Base-by-base conservation (phyloP, 2,329 filamentous ascomycete genomes). In the Cercospora nicotianae region DNA sequence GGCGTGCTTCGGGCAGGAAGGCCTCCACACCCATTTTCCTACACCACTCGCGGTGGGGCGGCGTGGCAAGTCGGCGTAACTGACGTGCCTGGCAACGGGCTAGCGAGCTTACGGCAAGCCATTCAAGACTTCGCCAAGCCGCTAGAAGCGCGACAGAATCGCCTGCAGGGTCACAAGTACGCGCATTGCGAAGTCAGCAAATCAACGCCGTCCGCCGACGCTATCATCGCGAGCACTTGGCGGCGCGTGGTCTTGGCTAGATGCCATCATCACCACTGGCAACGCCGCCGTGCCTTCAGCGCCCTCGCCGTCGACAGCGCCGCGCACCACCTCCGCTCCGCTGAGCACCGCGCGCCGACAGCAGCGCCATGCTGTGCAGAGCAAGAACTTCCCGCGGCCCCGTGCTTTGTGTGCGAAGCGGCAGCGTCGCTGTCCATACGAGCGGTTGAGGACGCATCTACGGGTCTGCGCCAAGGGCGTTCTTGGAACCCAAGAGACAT, bases 401-500 rank as follows among this genome's bases (percentile, higher is more conserved):
- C 0, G n/a, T 28, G 26, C 53, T 58, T n/a, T 58, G 53, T 10
- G 26, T 58, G 53, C 23, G 30, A 58, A 31, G 53, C 53, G 13
- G 30, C 30, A 20, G 26, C 8, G 26, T 16, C 53, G 53, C 23
- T n/a, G 30, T 10, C 28, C 28, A 18, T 31, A 61, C 31, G 23
- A 45, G 23, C 36, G 33, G 59, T 42, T 61, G 59, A 42, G 23
- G 18, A 36, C 23, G 59, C 36, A 28, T 20, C 23, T 45, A 61
- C 59, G 33, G 59, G 26, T 42, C 31, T 61, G 5, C 62, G 69
- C 69, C 69, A 71, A 71, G 69, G 28, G 26, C 63, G 57, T 51
- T 71, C 69, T 71, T 71, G 69, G 69, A 31, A 48, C 36, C 67
- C 67, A 67, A 69, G 69, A 69, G 45, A 63, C 67, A 64, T 67